These are phyloP conservation scores for Trichoderma simmonsii DNA, from an alignment of 2,329 filamentous ascomycete species.

Conservation along the genomic window DNA sequence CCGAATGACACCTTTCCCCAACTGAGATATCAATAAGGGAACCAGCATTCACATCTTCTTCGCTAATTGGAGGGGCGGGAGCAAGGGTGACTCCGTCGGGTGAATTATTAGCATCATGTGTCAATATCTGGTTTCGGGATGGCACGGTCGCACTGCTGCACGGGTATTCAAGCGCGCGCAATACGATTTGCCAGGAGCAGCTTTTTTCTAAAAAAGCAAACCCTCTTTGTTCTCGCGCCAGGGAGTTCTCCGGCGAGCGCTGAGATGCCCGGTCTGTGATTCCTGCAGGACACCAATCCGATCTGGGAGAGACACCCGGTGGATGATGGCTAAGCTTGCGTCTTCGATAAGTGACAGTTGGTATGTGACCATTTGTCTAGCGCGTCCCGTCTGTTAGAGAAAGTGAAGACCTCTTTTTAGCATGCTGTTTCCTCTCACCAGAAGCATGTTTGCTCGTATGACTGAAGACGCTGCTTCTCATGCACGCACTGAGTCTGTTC, in stretches of 20 bases:
- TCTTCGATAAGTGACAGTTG: neutral
- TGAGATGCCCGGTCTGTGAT: neutral
- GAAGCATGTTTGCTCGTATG: neutral
- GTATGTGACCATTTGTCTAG: neutral
- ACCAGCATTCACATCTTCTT: neutral
- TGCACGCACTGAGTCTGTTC: neutral
- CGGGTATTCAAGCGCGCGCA: slow-evolving; percentile 4
- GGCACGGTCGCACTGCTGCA: slow-evolving; percentile 29
- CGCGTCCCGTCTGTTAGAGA: neutral
- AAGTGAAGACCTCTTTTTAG: neutral
- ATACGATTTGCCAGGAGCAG: slow-evolving; percentile 1
- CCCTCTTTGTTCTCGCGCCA: neutral
- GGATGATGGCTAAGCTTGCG: neutral
- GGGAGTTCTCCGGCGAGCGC: neutral
- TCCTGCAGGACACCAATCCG: neutral
- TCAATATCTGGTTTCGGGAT: slow-evolving; percentile 29
- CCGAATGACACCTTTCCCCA: neutral
- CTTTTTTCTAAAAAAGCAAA: neutral
- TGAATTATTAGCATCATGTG: slow-evolving; percentile 25
- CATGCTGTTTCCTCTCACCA: neutral
- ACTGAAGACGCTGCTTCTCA: neutral
- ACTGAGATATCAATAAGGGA: neutral
- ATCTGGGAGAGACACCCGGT: neutral
- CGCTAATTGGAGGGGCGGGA: slow-evolving; percentile 18
- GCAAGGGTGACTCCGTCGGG: slow-evolving; percentile 13